A percentile compares a stretch with the other conserved stretches of the same genome.
Evolutionary conservation across 108 stramenopile species (phyloP).

Genomic region (Cyclotella sp.): DNA sequence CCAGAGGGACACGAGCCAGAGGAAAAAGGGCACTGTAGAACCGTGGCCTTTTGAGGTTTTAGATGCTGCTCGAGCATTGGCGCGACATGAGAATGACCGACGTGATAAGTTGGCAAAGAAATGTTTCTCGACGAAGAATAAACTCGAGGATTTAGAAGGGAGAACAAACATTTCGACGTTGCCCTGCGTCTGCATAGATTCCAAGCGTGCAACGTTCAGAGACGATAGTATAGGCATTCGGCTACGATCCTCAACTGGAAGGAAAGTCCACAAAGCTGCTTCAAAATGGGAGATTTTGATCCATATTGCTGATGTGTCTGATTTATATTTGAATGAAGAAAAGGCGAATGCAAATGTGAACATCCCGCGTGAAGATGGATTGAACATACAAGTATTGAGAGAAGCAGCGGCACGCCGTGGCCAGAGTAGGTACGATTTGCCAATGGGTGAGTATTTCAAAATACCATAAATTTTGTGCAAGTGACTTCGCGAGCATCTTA

Average conservation of each 20-base stretch:
- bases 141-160: conserved; percentile 39
- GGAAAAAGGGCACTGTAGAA: conserved; percentile 21
- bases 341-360: conserved; percentile 3
- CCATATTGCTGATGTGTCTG: conserved; percentile 87
- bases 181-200: conserved; percentile 85
- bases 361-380: background rate
- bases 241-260: conserved; percentile 67
- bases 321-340: conserved; percentile 62
- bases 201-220: conserved; percentile 74
- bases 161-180: conserved; percentile 67
- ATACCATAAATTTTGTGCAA: background rate
- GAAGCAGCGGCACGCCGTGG: conserved; percentile 74
- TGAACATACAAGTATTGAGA: conserved; percentile 39
- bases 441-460: conserved; percentile 46
- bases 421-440: conserved; percentile 81
- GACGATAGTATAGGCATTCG: conserved; percentile 89
- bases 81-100: conserved; percentile 40
- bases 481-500: background rate
- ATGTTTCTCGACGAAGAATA: background rate
- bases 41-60: conserved; percentile 73
- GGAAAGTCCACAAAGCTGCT: conserved; percentile 58
- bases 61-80: conserved; percentile 62
- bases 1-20: conserved; percentile 19
- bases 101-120: conserved; percentile 28
- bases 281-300: conserved; percentile 86